Conservation (phyloP, 139 green algal species). For the Chlorella vulgaris region DNA sequence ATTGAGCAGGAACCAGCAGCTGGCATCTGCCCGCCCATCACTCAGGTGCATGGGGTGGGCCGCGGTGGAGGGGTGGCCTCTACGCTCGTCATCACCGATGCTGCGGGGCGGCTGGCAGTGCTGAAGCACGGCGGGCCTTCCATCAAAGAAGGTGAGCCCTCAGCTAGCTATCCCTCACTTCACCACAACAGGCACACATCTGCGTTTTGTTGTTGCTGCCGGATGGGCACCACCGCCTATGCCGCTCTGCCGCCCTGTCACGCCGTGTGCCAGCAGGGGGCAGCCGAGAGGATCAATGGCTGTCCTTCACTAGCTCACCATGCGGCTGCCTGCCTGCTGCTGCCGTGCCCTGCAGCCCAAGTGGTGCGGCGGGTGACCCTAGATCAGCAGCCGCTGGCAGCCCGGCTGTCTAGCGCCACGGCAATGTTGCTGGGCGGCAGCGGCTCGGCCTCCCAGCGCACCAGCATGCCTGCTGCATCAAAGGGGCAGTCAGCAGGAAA, state of each 20-base stretch:
- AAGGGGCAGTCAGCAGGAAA: background rate
- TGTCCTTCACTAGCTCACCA: background rate
- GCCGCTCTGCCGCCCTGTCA: background rate
- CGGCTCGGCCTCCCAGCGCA: background rate
- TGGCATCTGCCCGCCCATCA: background rate
- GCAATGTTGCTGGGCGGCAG: slow-evolving; percentile 9
- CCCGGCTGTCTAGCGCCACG: background rate
- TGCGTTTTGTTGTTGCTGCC: background rate
- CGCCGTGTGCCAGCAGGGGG: background rate
- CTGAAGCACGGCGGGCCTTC: slow-evolving; percentile 5
- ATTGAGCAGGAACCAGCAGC: background rate
- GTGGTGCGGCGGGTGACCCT: background rate
- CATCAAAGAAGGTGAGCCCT: background rate
- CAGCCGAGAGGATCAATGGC: background rate
- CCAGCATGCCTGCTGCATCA: background rate
- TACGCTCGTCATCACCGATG: background rate
- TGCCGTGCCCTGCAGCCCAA: background rate
- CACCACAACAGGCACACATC: too few species aligned
- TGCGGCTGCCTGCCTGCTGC: background rate
- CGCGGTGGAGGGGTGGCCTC: background rate
- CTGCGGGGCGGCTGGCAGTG: background rate
- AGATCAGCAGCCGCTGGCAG: background rate
- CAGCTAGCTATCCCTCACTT: background rate
- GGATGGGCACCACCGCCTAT: background rate
- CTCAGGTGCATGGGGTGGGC: background rate